These are phyloP conservation scores for Thalassiosira mediterranea DNA, from an alignment of 352 stramenopile genomes.

Conservation along the genomic window DNA sequence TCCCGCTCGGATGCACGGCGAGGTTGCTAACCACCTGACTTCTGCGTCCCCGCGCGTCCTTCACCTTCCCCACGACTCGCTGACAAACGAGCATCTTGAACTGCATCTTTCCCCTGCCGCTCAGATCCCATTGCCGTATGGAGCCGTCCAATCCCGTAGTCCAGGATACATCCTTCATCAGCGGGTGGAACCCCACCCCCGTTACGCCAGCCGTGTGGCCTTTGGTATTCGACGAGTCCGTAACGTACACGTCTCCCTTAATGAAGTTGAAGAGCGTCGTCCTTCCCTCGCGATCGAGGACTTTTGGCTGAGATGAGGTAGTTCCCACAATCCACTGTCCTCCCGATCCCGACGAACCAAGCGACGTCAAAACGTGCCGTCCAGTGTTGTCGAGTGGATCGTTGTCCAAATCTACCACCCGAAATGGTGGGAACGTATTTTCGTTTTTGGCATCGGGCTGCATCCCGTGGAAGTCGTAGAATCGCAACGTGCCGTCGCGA, in stretches of 20 bases:
- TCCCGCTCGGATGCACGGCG: constrained; percentile 57
- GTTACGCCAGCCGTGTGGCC: constrained; percentile 86
- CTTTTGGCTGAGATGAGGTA: constrained; percentile 81
- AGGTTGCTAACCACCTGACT: constrained; percentile 68
- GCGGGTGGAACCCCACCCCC: constrained; percentile 85
- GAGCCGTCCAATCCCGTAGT: constrained; percentile 86
- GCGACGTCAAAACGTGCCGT: constrained; percentile 73
- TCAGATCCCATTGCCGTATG: constrained; percentile 87
- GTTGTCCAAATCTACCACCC: constrained; percentile 62
- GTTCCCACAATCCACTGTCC: constrained; percentile 85
- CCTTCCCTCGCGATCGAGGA: constrained; percentile 79
- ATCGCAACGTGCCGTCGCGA: constrained; percentile 80
- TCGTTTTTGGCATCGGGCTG: constrained; percentile 61
- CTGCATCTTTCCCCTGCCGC: constrained; percentile 66
- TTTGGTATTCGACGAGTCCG: constrained; percentile 84
- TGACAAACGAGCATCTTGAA: constrained; percentile 80
- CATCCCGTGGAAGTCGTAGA: constrained; percentile 90
- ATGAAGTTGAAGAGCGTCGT: constrained; percentile 83
- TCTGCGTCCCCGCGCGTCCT: constrained; percentile 67
- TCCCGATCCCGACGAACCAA: constrained; percentile 77
- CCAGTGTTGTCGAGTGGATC: constrained; percentile 74
- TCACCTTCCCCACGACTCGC: constrained; percentile 63
- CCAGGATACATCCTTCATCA: constrained; percentile 81
- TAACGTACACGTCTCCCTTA: constrained; percentile 88
- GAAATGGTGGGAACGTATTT: constrained; percentile 69